Evolutionary conservation across 2,329 filamentous ascomycete species (phyloP), one percentile per base, ranked within the genome.

Genomic region (Gnomoniopsis sp.): DNA sequence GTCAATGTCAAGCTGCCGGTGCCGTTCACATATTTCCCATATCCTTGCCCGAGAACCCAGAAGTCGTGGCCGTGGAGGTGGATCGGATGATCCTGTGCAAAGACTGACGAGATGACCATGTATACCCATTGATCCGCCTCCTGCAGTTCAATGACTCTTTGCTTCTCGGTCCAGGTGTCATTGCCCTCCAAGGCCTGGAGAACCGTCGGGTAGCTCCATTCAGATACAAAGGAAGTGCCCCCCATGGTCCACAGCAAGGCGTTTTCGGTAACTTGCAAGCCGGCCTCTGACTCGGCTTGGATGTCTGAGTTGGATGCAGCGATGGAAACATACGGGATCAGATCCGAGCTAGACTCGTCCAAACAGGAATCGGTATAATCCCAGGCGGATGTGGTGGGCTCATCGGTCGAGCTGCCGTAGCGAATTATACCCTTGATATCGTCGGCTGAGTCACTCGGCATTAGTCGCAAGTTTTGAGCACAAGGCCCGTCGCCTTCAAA

Each of bases 11-110:
- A 21, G 12, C 26, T 30, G 26, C 8, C 26, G 8, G 23, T 12
- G 38, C 10, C 11, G 46, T 22, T 44, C 30, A 21, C 17, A 26
- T 51, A 53, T 8, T 38, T 49, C 2, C 53, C 53, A 14, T 34
- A 15, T 6, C 38, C 53, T 12, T 48, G 6, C 19, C 23, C 53
- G 11, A 60, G 38, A 6, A 60, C 43, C 38, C 36, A 52, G 38
- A 57, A 57, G 22, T 57, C 55, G 55, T 57, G 55, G 21, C 55
- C 55, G 55, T 57, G 55, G 19, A 52, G 55, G 44, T 58, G 56
- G 26, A 50, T 50, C 15, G 53, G 53, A 34, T 60, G 51, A 1
- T 46, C 49, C 44, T 53, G 50, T 23, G 38, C 49, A n/a, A 58
- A 53, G 30, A 30, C 36, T 21, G 49, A 48, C 34, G 47, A 17